Conservation (phyloP, 2,329 filamentous ascomycete species). For the Diplodia scrobiculata region DNA sequence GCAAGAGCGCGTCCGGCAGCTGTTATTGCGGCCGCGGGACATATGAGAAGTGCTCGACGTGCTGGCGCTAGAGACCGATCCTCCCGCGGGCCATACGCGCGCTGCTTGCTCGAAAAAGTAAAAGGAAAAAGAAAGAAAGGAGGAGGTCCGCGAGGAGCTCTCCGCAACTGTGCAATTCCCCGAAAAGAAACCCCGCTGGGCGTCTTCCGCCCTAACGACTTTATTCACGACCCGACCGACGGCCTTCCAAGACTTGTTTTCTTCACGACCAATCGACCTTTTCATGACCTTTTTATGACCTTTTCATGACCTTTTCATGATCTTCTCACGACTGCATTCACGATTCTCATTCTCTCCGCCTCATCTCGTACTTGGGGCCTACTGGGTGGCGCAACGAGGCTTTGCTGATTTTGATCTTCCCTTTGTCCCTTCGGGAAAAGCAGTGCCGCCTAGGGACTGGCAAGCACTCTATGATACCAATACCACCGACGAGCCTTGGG, state of each 20-base stretch:
- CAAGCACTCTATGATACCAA: slow-evolving; percentile 16
- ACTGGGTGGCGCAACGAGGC: slow-evolving; percentile 16
- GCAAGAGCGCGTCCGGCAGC: slow-evolving; percentile 39
- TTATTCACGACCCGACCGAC: slow-evolving; percentile 20
- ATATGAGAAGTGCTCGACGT: slow-evolving; percentile 14
- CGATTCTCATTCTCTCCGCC: slow-evolving; percentile 13
- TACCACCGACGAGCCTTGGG: slow-evolving; percentile 15
- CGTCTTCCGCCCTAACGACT: slow-evolving; percentile 7
- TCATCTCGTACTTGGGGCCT: neutral
- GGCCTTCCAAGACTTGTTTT: slow-evolving; percentile 15
- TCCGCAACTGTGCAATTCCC: neutral
- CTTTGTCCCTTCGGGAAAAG: slow-evolving; percentile 6
- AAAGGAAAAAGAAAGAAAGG: neutral
- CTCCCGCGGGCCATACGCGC: too few species aligned
- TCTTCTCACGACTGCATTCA: slow-evolving; percentile 9
- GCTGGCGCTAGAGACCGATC: slow-evolving; percentile 18
- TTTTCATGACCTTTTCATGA: neutral
- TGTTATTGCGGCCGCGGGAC: slow-evolving; percentile 45
- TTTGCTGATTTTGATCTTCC: neutral
- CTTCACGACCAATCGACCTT: neutral
- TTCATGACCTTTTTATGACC: neutral
- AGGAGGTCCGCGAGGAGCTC: slow-evolving; percentile 17
- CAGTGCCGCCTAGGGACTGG: slow-evolving; percentile 9
- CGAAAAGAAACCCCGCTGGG: neutral
- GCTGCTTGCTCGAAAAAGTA: neutral